Base-by-base conservation (phyloP, 371 early-diverging fungal genomes). In the Circinella umbellata region DNA sequence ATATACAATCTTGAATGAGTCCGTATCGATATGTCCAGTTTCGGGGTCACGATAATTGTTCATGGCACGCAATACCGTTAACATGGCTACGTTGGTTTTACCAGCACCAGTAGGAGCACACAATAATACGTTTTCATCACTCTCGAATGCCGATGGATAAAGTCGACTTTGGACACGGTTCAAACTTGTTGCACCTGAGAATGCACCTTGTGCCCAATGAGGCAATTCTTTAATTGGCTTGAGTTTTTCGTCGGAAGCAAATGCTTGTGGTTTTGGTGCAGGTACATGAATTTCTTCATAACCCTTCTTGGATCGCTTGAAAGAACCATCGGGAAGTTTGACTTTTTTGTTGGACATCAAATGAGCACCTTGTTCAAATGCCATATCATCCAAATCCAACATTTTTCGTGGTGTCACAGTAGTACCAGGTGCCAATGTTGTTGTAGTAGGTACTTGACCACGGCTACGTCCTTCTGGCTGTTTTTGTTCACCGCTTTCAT, bases 81-180 rank as follows among this genome's bases (percentile, higher is more conserved):
- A 85, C 94, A 98, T 95, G 38, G 98, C 99, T 51, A 97, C 93
- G 83, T 99, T 99, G 60, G 99, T 99, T 84, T 99, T 99, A 75
- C 99, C 99, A 36, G 99, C 96, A 74, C 99, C 99, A 9, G 99
- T 99, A 1, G 99, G 99, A 27, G 99, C 99, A 83, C 96, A 98
- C 6, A 99, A 84, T 13, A 99, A 83, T 84, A 99, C 78, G 78
- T 99, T 99, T 64, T 94, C 97, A 75, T 98, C 96, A 47, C 85
- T 88, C 49, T 83, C 83, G 77, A 94, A 99, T 0, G 98, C 98
- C 10, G 90, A 79, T 61, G 94, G 92, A 72, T 93, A 98, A 5
- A 98, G 87, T 68, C 88, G 84, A 72, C 95, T 94, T 86, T 99
- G 98, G n/a, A 98, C 89, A 64, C 95, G 89, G 79, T 99, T 99